Evolutionary conservation across 1,284 basidiomycete genomes (phyloP).

Genomic region (Apiotrichum domesticum): DNA sequence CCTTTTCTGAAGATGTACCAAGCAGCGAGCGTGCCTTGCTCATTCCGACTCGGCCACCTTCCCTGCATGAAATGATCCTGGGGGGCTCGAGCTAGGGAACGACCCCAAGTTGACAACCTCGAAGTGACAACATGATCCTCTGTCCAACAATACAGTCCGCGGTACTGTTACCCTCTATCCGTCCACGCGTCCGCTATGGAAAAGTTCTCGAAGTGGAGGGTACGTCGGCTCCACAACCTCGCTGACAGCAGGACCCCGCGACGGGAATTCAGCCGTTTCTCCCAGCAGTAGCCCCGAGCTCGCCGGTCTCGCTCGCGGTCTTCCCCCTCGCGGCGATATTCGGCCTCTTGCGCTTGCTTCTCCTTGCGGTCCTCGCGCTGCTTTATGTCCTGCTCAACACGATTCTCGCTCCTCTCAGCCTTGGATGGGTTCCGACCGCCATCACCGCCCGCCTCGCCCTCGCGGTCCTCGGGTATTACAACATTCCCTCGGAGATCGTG

Average conservation of each 20-base stretch:
- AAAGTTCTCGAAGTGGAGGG: slow-evolving; percentile 48
- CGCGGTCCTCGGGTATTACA: slow-evolving; percentile 39
- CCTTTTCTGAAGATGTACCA: too few relatives aligned
- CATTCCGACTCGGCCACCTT: too few relatives aligned
- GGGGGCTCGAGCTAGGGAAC: too few relatives aligned
- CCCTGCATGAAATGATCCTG: too few relatives aligned
- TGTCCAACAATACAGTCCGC: too few relatives aligned
- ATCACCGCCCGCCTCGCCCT: slow-evolving; percentile 38
- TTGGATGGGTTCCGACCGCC: slow-evolving; percentile 16
- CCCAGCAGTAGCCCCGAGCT: not conserved
- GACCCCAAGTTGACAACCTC: too few relatives aligned
- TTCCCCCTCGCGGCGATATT: slow-evolving; percentile 20
- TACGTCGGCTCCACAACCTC: slow-evolving; percentile 16
- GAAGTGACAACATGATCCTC: too few relatives aligned
- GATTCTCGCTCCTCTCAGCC: not conserved
- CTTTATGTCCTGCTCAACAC: slow-evolving; percentile 13
- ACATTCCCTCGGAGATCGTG: slow-evolving; percentile 38
- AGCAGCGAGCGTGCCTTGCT: too few relatives aligned
- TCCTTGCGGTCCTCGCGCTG: slow-evolving; percentile 15
- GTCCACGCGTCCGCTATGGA: slow-evolving; percentile 31
- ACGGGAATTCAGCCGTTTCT: slow-evolving; percentile 40
- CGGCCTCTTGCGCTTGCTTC: slow-evolving; percentile 18
- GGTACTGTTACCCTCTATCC: too few relatives aligned
- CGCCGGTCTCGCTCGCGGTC: slow-evolving; percentile 31
- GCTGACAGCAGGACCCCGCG: slow-evolving; percentile 38